Base-by-base conservation (phyloP, 1,284 basidiomycete genomes). In the Malassezia caprae region DNA sequence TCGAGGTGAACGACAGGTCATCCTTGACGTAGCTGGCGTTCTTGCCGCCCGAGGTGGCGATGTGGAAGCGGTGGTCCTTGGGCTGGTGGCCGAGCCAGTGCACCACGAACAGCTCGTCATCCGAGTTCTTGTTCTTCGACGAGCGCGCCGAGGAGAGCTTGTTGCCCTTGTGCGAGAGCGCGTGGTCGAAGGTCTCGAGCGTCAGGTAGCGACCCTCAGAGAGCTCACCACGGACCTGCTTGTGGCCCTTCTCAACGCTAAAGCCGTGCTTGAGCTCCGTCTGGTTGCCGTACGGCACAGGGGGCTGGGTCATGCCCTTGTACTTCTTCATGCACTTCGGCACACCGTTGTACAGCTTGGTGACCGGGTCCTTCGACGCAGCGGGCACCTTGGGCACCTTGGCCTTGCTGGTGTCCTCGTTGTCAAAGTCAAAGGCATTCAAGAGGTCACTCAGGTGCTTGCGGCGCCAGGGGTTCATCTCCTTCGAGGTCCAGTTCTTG, bases 361-460 rank as follows among this genome's bases (percentile, higher is more conserved):
- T 58, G 28, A 35, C 21, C 8, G 49, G 40, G 51, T 63, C 56
- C 32, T 58, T 51, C 26, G 35, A 44, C 3, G 61, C 48, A 15
- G 46, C 24, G 6, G 51, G 32, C 11, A 56, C 44, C 19, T 41
- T 43, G 27, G 61, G 58, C 17, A 63, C 44, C 8, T 23, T 13
- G 8, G 59, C 55, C 30, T 32, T 13, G 21, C 42, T 53, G 10
- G 28, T 48, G 52, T 65, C 61, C 8, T 48, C 40, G 27, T 53
- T 55, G n/a, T 46, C 42, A 42, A 69, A 69, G 49, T 69, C 67
- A 45, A 69, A 69, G 57, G 62, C 64, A 26, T 54, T 37, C 12
- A 59, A 51, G n/a, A 69, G 53, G 46, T 68, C 60, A 23, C 58
- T 59, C 34, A 69, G 52, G 26, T 68, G 58, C 12, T 53, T 21